A percentile compares a stretch with the other conserved stretches of the same genome.
phyloP scores from a whole-genome alignment of 176 grass and related monocot species.

The Dendrocalamus sinicus region DNA sequence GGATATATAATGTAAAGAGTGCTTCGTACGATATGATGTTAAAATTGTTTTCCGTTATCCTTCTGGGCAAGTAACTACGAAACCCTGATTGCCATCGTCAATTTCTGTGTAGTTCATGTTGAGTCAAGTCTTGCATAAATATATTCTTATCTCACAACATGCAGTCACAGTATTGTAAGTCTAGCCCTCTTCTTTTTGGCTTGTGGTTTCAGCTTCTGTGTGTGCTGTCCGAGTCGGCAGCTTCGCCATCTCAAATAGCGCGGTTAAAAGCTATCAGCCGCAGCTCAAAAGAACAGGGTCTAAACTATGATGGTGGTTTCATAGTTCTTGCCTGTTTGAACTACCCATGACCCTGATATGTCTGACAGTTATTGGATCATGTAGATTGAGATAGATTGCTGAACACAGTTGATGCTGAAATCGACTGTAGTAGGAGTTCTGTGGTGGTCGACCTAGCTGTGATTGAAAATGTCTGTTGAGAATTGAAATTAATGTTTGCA shows the following conservation, averaged over 20 bases:
- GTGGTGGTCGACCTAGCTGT: neutral
- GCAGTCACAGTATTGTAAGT: neutral
- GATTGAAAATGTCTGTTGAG: neutral
- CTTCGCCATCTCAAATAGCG: too few species aligned
- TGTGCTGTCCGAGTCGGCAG: too few species aligned
- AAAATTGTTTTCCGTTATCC: neutral
- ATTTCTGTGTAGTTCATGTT: neutral
- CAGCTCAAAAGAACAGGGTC: too few species aligned
- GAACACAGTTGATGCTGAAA: neutral
- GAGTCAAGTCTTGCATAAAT: neutral
- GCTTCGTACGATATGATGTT: neutral
- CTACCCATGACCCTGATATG: neutral
- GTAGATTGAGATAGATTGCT: constrained; percentile 4
- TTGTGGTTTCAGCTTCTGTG: too few species aligned
- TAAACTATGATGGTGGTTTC: neutral
- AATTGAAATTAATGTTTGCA: neutral
- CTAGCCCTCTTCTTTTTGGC: too few species aligned
- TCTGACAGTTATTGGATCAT: neutral
- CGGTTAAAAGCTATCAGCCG: too few species aligned
- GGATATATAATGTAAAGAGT: neutral
- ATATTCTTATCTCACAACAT: neutral
- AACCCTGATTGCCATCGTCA: neutral
- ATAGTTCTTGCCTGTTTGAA: constrained; percentile 39
- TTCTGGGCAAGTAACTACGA: neutral
- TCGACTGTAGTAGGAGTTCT: neutral